A percentile compares a stretch with the other conserved stretches of the same genome.
Evolutionary conservation across 192 early-diverging fungal species (phyloP).

Genomic region (Umbelopsis sp.): DNA sequence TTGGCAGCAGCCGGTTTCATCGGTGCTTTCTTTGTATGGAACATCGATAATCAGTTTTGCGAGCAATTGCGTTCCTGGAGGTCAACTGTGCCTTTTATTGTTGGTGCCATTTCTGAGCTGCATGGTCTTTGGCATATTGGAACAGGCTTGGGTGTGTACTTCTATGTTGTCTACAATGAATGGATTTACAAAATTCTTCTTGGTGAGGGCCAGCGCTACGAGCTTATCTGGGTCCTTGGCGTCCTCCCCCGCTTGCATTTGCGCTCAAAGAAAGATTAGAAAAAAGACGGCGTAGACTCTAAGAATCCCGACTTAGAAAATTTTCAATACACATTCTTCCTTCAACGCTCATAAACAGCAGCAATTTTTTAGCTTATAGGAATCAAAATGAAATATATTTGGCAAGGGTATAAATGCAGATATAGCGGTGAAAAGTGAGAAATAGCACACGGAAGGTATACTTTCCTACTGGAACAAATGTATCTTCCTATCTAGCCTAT

Average conservation of each 20-base stretch:
- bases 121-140: slow-evolving; percentile 73
- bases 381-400: no score
- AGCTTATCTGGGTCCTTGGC: slow-evolving; percentile 23
- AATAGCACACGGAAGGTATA: no score
- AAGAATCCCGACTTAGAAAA: no score
- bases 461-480: not conserved
- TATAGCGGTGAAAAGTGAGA: not conserved
- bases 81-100: slow-evolving; percentile 46
- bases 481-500: not conserved
- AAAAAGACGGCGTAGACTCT: not conserved
- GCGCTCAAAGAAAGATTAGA: slow-evolving; percentile 10
- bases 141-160: slow-evolving; percentile 44
- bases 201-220: slow-evolving; percentile 4
- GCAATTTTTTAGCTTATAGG: no score
- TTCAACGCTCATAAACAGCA: no score
- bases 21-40: slow-evolving; percentile 74
- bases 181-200: slow-evolving; percentile 24
- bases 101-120: slow-evolving; percentile 60
- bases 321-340: no score
- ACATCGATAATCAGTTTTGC: slow-evolving; percentile 79
- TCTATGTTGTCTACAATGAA: slow-evolving; percentile 31
- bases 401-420: no score
- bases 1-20: slow-evolving; percentile 47
- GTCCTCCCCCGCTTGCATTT: not conserved
- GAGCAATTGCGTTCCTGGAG: slow-evolving; percentile 52